A percentile compares a stretch with the other conserved stretches of the same genome.
These are phyloP conservation scores for Geranium rotundifolium DNA, from an alignment of 345 rosid species.

Conservation along the genomic window DNA sequence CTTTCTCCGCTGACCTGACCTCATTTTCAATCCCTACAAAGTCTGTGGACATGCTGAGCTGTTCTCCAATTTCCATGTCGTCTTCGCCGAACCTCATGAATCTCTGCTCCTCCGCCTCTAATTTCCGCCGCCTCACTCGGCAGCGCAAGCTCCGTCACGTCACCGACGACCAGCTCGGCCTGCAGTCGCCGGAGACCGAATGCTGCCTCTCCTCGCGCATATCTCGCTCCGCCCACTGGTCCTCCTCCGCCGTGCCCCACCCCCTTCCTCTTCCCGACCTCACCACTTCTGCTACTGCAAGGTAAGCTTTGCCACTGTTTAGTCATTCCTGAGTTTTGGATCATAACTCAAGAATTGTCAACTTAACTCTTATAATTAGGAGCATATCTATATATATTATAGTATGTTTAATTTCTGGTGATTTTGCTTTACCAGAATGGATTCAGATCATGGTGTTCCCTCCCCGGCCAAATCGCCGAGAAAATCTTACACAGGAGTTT, in stretches of 20 bases:
- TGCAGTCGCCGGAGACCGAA: constrained; percentile 4
- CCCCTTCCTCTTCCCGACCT: constrained; percentile 52
- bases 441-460: constrained; percentile 6
- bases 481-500: constrained; percentile 19
- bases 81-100: not conserved
- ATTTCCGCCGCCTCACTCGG: constrained; percentile 29
- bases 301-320: not conserved
- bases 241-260: constrained; percentile 31
- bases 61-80: too few relatives aligned
- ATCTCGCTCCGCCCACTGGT: constrained; percentile 18
- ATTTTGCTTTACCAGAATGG: too few relatives aligned
- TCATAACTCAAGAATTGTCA: too few relatives aligned
- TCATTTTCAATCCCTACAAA: too few relatives aligned
- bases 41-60: too few relatives aligned
- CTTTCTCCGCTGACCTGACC: too few relatives aligned
- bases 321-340: too few relatives aligned
- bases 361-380: too few relatives aligned
- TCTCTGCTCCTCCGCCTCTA: not conserved
- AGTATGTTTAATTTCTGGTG: too few relatives aligned
- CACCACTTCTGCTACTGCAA: not conserved
- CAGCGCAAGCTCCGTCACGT: constrained; percentile 42
- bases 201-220: constrained; percentile 12
- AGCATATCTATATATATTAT: too few relatives aligned
- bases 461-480: constrained; percentile 9
- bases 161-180: constrained; percentile 33